These are phyloP conservation scores for Mycena polygramma DNA, from an alignment of 768 basidiomycete genomes.

Conservation along the genomic window DNA sequence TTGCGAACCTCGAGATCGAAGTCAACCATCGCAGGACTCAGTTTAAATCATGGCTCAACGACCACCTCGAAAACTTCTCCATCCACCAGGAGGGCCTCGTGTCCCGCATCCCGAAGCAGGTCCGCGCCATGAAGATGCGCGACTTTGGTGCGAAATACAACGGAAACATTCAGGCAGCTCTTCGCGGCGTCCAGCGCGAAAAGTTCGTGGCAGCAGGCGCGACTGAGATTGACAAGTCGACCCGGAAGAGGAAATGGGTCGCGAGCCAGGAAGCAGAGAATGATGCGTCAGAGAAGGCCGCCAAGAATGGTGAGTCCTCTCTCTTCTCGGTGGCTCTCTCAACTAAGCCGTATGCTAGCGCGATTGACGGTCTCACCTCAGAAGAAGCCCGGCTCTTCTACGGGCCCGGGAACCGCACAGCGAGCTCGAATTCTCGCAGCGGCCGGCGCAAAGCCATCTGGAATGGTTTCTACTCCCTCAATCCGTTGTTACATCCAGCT, in stretches of 20 bases:
- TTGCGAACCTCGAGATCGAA: conserved; percentile 86
- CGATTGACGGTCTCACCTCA: conserved; percentile 65
- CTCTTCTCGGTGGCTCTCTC: neutral
- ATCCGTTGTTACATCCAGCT: neutral
- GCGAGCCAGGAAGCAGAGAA: conserved; percentile 69
- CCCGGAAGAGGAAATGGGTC: conserved; percentile 84
- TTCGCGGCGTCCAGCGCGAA: conserved; percentile 78
- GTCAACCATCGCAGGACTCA: conserved; percentile 82
- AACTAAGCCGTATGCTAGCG: conserved; percentile 46
- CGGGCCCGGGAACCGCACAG: conserved; percentile 67
- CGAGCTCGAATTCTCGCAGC: conserved; percentile 56
- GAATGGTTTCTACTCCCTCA: conserved; percentile 45
- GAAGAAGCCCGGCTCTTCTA: conserved; percentile 64
- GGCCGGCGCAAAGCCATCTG: conserved; percentile 57
- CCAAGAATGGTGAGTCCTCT: conserved; percentile 69
- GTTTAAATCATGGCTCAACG: conserved; percentile 81
- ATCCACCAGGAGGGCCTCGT: conserved; percentile 83
- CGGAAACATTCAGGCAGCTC: conserved; percentile 79
- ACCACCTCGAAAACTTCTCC: conserved; percentile 79
- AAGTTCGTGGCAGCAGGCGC: conserved; percentile 64
- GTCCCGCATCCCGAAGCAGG: conserved; percentile 79
- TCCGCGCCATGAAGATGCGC: conserved; percentile 78
- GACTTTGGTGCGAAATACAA: conserved; percentile 86
- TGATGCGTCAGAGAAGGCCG: conserved; percentile 60
- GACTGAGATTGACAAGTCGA: conserved; percentile 74